Evolutionary conservation across 768 basidiomycete species (phyloP).

Genomic region (Pholiota molesta): DNA sequence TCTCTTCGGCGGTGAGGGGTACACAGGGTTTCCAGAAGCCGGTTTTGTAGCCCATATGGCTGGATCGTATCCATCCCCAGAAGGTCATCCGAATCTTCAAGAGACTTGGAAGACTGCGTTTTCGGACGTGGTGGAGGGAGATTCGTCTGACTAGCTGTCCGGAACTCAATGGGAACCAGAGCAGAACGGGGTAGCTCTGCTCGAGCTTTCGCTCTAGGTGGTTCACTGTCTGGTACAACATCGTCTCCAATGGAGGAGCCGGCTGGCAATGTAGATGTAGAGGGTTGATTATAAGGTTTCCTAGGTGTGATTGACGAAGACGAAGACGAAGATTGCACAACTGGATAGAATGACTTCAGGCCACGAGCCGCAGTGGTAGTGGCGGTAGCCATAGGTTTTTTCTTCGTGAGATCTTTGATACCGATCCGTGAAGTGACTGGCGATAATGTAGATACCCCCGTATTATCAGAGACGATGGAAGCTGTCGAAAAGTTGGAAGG

Average conservation of each 20-base stretch:
- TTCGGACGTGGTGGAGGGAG: not conserved
- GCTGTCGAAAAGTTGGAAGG: not conserved
- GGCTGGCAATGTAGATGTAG: not conserved
- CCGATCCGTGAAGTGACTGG: constrained; percentile 8
- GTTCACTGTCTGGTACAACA: constrained; percentile 2
- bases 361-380: not conserved
- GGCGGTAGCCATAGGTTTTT: constrained; percentile 2
- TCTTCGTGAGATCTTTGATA: constrained; percentile 24
- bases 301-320: not conserved
- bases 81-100: not conserved
- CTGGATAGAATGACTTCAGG: constrained; percentile 22
- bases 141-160: not conserved
- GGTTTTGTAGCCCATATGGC: not conserved
- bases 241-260: not conserved
- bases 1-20: constrained; percentile 19
- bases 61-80: constrained; percentile 5
- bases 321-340: not conserved
- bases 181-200: not conserved
- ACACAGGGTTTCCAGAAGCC: not conserved
- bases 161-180: not conserved
- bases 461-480: not conserved
- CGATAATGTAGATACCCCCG: not conserved
- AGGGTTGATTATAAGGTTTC: not conserved
- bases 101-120: not conserved
- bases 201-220: not conserved